Evolutionary conservation across 768 basidiomycete genomes (phyloP), one percentile per base, ranked within the genome.

Genomic region (Grammothele lineata): DNA sequence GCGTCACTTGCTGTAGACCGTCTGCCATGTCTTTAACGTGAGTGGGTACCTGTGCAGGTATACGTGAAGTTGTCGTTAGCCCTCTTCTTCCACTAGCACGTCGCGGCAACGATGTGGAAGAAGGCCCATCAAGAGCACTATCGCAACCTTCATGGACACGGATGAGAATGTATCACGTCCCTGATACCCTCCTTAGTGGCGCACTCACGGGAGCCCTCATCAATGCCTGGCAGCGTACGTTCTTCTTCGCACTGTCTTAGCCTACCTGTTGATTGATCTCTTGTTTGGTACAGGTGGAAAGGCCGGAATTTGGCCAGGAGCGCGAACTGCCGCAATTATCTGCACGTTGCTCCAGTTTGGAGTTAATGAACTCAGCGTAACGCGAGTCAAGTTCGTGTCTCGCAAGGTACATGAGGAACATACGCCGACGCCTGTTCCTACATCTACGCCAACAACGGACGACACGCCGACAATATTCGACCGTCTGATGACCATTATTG

Each of bases 121-220:
- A n/a, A n/a, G n/a, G n/a, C n/a, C n/a, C n/a, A n/a, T n/a, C n/a
- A n/a, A n/a, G n/a, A n/a, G n/a, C n/a, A n/a, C n/a, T n/a, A n/a
- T n/a, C n/a, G n/a, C n/a, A n/a, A 12, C 53, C 75, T 32, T 67
- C 76, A 19, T 78, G 70, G 72, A 62, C 68, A 34, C 76, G 83
- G 38, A 62, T 88, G 51, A 73, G 87, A 41, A 71, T 66, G 50
- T 70, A 80, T 24, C 74, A 78, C 43, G 63, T 90, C 4, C 67
- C 87, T 3, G 91, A 92, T 61, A 84, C 80, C 14, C 77, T 75
- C n/a, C 21, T 87, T 15, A 86, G 88, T 51, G 91, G 91, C 15
- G 79, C 76, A 4, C 53, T 83, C 5, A 71, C 85, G 0, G 91
- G 87, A 36, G 81, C 80, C 2, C 50, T 81, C 9, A 62, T 79